Evolutionary conservation across 2,329 filamentous ascomycete species (phyloP).

Genomic region (Clonostachys sp.): DNA sequence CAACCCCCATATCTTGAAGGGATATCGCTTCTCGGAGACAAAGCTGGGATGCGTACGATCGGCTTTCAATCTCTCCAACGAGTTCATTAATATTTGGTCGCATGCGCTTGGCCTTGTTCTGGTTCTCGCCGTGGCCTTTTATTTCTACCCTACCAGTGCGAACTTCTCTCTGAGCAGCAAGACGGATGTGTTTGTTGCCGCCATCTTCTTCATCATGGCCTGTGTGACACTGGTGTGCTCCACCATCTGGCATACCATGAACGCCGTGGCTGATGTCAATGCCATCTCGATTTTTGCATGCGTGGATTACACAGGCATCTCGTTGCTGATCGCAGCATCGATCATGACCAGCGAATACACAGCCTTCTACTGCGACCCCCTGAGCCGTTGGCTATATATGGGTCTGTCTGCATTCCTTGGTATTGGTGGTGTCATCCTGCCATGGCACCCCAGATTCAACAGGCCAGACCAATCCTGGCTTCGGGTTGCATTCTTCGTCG

Average conservation of each 20-base stretch:
- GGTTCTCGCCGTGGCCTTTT: constrained; percentile 85
- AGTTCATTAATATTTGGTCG: constrained; percentile 97
- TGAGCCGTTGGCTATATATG: constrained; percentile 85
- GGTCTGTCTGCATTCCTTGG: constrained; percentile 74
- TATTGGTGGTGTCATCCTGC: constrained; percentile 81
- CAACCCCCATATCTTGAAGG: constrained; percentile 87
- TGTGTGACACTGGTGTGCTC: constrained; percentile 94
- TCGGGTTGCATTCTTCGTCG: constrained; percentile 86
- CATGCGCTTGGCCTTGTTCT: constrained; percentile 86
- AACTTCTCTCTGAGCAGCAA: constrained; percentile 87
- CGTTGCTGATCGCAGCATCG: constrained; percentile 86
- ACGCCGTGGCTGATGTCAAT: constrained; percentile 84
- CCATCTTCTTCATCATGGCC: constrained; percentile 92
- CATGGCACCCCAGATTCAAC: constrained; percentile 96
- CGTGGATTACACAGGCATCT: constrained; percentile 97
- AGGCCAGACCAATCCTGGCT: constrained; percentile 87
- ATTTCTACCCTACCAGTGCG: constrained; percentile 85
- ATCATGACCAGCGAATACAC: constrained; percentile 99
- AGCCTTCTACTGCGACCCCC: constrained; percentile 94
- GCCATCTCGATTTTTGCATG: constrained; percentile 94
- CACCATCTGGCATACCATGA: constrained; percentile 98
- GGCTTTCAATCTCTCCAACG: constrained; percentile 82
- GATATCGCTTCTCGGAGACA: constrained; percentile 91
- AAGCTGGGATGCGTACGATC: constrained; percentile 86
- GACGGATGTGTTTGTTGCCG: constrained; percentile 84